These are phyloP conservation scores for Cladophialophora carrionii DNA, from an alignment of 2,329 filamentous ascomycete genomes.

Conservation along the genomic window DNA sequence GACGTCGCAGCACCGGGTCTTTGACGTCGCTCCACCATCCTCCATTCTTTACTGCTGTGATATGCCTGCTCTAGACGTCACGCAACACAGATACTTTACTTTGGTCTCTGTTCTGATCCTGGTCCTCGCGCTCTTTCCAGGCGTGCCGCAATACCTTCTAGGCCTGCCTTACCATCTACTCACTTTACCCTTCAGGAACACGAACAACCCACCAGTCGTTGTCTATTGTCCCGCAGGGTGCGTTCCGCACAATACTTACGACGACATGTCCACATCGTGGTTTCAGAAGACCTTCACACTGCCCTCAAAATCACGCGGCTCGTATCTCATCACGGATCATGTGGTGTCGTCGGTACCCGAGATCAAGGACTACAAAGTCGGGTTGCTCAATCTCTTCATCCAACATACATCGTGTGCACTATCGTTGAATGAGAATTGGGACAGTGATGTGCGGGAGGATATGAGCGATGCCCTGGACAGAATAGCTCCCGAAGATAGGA, in stretches of 20 bases:
- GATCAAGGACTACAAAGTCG: slow-evolving; percentile 79
- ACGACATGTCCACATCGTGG: slow-evolving; percentile 58
- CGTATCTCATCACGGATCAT: slow-evolving; percentile 84
- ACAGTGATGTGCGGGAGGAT: slow-evolving; percentile 81
- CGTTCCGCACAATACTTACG: slow-evolving; percentile 5
- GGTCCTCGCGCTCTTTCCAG: slow-evolving; percentile 33
- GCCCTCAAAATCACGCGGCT: slow-evolving; percentile 75
- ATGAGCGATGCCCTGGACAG: slow-evolving; percentile 94
- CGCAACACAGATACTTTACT: slow-evolving; percentile 32
- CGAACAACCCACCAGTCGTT: slow-evolving; percentile 1
- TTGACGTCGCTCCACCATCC: not conserved
- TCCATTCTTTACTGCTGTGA: not conserved
- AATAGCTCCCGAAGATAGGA: slow-evolving; percentile 80
- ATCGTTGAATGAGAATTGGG: slow-evolving; percentile 90
- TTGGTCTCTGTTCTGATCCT: slow-evolving; percentile 31
- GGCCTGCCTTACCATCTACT: slow-evolving; percentile 29
- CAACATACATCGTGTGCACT: slow-evolving; percentile 94
- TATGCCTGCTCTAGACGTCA: slow-evolving; percentile 34
- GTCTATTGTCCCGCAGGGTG: slow-evolving; percentile 24
- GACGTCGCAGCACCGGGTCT: not conserved
- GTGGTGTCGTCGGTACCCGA: slow-evolving; percentile 75
- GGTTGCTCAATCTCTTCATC: slow-evolving; percentile 84
- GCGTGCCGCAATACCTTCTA: slow-evolving; percentile 35
- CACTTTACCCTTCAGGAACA: slow-evolving; percentile 1
- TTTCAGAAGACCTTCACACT: slow-evolving; percentile 83